Base-by-base conservation (phyloP, 78 protist species). In the Emiliania huxleyi region DNA sequence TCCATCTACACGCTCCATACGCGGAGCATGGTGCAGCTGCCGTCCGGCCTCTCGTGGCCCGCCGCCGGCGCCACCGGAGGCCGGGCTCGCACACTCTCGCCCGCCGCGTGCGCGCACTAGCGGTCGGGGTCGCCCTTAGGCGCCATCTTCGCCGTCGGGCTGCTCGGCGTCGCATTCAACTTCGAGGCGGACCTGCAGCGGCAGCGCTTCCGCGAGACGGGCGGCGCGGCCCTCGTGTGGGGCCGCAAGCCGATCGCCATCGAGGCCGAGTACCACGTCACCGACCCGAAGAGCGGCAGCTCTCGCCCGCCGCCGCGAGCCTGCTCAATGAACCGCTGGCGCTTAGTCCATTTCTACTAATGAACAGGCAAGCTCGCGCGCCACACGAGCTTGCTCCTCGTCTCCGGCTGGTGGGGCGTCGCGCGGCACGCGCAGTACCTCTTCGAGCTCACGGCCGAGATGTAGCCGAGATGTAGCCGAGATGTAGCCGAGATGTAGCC, bases 391-490 rank as follows among this genome's bases (percentile, higher is more conserved):
- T 42, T 84, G 25, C 62, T 84, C 18, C 42, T 84, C 35, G 90
- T 69, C 15, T 33, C n/a, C 15, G 93, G 93, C 18, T 91, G 56
- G 73, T 91, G 93, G 93, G 93, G 93, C 69, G 35, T 42, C 45
- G 87, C 93, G 69, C 87, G 93, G 71, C 83, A 91, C 23, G 3
- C 26, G 33, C 56, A 91, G 33, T 91, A 91, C 93, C 22, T 38
- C 88, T 91, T 91, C 49, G 93, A 91, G 75, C 75, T 62, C 29
- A 62, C 75, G 29, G 75, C 75, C n/a, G n/a, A n/a, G n/a, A n/a
- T n/a, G n/a, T n/a, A n/a, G n/a, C n/a, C n/a, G n/a, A n/a, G n/a
- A n/a, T n/a, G n/a, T n/a, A n/a, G n/a, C n/a, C n/a, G n/a, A n/a
- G n/a, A n/a, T n/a, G n/a, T n/a, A n/a, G n/a, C n/a, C n/a, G n/a